These are phyloP conservation scores for Trichodelitschia bisporula DNA, from an alignment of 495 filamentous ascomycete species.

Conservation along the genomic window DNA sequence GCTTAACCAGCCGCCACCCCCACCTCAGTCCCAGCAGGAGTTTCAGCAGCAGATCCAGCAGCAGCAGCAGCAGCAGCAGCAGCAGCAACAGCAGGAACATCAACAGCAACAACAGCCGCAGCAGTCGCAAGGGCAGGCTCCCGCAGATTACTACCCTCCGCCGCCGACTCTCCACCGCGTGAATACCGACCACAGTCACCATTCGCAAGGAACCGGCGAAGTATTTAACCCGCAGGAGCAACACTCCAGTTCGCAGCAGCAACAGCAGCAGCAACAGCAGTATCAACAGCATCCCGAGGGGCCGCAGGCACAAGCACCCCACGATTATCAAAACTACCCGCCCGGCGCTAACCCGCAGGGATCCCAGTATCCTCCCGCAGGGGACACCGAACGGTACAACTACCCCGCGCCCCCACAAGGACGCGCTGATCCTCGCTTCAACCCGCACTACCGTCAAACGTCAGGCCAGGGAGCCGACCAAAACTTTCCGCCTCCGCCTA, in stretches of 20 bases:
- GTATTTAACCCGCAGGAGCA: conserved; percentile 6
- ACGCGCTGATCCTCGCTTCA: no score
- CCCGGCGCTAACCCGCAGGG: no score
- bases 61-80: conserved; percentile 6
- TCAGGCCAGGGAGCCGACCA: no score
- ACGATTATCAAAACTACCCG: no score
- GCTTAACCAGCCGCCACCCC: not conserved
- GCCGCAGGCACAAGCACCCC: not conserved
- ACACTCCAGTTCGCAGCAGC: conserved; percentile 6
- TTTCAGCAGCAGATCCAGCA: conserved; percentile 1
- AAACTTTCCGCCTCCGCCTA: no score
- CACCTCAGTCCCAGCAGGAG: conserved; percentile 1
- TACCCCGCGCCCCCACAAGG: no score
- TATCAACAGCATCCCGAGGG: not conserved
- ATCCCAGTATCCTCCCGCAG: no score
- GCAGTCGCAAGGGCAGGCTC: conserved; percentile 3
- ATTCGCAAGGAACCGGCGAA: no score
- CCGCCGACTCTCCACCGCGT: conserved; percentile 6
- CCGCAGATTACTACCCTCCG: conserved; percentile 4
- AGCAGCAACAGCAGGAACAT: conserved; percentile 2
- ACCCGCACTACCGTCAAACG: no score
- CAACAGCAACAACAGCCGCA: conserved; percentile 4
- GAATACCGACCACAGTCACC: no score
- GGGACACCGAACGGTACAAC: no score
- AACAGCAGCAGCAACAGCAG: conserved; percentile 6